Base-by-base conservation (phyloP, 371 early-diverging fungal species). In the Furculomyces boomerangus region DNA sequence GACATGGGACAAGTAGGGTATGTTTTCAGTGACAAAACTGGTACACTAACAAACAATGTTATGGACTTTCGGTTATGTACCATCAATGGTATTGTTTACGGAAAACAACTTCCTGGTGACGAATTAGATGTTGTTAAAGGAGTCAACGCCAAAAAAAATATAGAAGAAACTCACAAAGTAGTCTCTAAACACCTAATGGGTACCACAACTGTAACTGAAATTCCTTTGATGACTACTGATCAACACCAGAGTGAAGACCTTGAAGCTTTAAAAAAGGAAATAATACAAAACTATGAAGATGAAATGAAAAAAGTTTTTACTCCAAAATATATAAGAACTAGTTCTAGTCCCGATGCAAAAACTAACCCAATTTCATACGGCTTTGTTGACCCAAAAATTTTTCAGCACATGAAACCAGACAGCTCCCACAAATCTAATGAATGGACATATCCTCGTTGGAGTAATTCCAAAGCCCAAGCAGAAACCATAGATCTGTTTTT, bases 1-100 rank as follows among this genome's bases (percentile, higher is more conserved):
- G 98, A 98, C 53, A 68, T 91, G 27, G 96, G 98, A 44, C 88
- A 90, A 63, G 84, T 97, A 48, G 88, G 91, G 60, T 96, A 92
- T 67, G 79, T 98, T 10, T 88, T 96, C 62, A 85, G 88, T 25
- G 97, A 98, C 72, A 98, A 97, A 63, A 99, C 99, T 31, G 98
- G 98, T 10, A 97, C 99, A 2, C 71, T 99, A 30, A 99, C 99
- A n/a, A 79, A 84, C 61, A 99, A 99, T 66, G 73, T 87, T 27
- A 96, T 96, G 97, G 76, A 90, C 62, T 91, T 93, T 59, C 81
- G 89, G 30, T 85, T 85, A 67, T 88, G 87, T 63, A 72, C 85
- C 1, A 87, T 91, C 61, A 77, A 72, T 41, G 92, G 90, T 28
- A 72, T 71, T 22, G 68, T 83, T 18, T 93, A 93, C 60, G 93